These are phyloP conservation scores for Madurella fahalii DNA, from an alignment of 2,329 filamentous ascomycete genomes.

Conservation along the genomic window DNA sequence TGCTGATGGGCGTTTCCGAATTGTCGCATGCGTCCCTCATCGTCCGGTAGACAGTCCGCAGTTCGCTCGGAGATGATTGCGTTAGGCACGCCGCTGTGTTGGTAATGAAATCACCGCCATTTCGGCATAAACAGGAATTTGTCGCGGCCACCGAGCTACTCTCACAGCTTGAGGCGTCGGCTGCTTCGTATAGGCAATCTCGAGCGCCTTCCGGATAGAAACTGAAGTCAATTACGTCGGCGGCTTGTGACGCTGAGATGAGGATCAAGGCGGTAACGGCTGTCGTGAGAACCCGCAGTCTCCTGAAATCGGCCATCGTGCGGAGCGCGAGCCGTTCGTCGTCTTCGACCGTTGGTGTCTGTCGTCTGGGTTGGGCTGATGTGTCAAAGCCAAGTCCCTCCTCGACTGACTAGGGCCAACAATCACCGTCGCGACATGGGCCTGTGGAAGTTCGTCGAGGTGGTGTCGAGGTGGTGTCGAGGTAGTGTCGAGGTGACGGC, in stretches of 20 bases:
- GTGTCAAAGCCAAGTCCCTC: too few species aligned
- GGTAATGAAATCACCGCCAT: conserved; percentile 47
- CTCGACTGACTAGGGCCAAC: background rate
- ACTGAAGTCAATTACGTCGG: conserved; percentile 38
- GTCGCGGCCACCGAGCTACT: conserved; percentile 37
- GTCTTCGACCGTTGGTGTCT: too few species aligned
- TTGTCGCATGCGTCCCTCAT: conserved; percentile 42
- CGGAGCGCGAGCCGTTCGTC: background rate
- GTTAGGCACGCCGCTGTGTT: conserved; percentile 46
- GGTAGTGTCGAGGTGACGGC: background rate
- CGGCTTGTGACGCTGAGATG: conserved; percentile 20
- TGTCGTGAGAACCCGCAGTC: conserved; percentile 15
- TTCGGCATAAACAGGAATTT: conserved; percentile 49
- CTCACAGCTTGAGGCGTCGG: conserved; percentile 38
- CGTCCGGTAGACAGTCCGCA: conserved; percentile 41
- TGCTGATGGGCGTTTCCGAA: conserved; percentile 41
- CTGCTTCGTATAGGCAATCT: conserved; percentile 41
- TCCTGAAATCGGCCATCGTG: conserved; percentile 14
- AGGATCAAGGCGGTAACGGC: conserved; percentile 29
- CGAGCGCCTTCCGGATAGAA: conserved; percentile 41
- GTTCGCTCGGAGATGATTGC: conserved; percentile 32
- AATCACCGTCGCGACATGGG: background rate
- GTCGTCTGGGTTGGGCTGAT: too few species aligned
- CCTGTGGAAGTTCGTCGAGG: background rate
- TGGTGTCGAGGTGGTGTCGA: background rate